Base-by-base conservation (phyloP, 495 filamentous ascomycete species). In the Ramalina intermedia region DNA sequence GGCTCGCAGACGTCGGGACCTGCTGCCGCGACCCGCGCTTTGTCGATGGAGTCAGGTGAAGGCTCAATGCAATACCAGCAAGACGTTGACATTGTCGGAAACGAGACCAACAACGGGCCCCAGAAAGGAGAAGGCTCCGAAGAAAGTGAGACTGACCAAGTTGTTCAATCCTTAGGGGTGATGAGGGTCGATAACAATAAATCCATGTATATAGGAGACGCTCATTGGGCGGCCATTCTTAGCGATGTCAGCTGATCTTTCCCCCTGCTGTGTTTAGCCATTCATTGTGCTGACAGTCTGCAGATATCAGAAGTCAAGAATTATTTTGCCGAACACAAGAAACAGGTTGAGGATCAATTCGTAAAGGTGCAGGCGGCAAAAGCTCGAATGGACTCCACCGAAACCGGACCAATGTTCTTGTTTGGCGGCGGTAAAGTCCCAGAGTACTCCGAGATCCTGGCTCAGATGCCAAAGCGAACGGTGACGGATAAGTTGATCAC, bases 221-320 rank as follows among this genome's bases (percentile, higher is more conserved):
- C 82, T 20, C 87, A 96, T 63, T 96, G 91, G 90, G 85, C 83
- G 47, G 78, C 84, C 18, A 79, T 98, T 45, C 66, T 98, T 51
- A 75, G 79, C 51, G 88, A 94, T 74, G 82, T 86, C 49, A 62
- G 65, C 61, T 56, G 17, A 21, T 36, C 51, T 50, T 12, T 26
- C 51, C 17, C 48, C 24, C 51, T 17, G 47, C 48, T 55, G 45
- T 52, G 37, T 43, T 17, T 18, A 9, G 23, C 2, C 13, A 1
- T 17, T 1, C 13, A 26, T 11, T n/a, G 6, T 37, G 37, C 47
- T 47, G 51, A 27, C 24, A 42, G n/a, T 51, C 57, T 46, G 47
- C 60, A 87, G 82, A 94, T 98, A 49, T 69, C 85, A 23, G 91
- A 98, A 70, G 90, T 98, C 33, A 88, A 87, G 57, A 88, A 81